These are phyloP conservation scores for Tylopilus sp. DNA, from an alignment of 768 basidiomycete genomes.

Conservation along the genomic window DNA sequence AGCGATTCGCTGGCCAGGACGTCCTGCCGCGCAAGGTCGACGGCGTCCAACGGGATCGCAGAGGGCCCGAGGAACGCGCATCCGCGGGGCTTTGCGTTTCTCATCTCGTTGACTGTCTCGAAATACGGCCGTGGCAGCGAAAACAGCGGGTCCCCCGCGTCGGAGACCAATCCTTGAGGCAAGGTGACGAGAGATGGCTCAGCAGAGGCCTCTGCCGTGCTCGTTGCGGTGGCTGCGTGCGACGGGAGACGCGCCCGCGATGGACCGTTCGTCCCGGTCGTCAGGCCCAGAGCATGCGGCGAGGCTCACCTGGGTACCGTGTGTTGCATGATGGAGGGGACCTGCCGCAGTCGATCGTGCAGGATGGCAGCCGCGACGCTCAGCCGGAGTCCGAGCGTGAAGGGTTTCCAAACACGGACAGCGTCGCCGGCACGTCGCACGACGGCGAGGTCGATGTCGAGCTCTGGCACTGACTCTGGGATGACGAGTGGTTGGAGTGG, in stretches of 20 bases:
- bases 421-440: slow-evolving; percentile 43
- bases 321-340: slow-evolving; percentile 65
- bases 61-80: slow-evolving; percentile 53
- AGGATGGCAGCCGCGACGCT: slow-evolving; percentile 47
- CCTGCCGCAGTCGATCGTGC: slow-evolving; percentile 34
- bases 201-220: slow-evolving; percentile 1
- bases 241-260: slow-evolving; percentile 9
- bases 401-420: slow-evolving; percentile 54
- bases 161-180: slow-evolving; percentile 8
- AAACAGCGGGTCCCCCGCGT: slow-evolving; percentile 7
- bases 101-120: slow-evolving; percentile 37
- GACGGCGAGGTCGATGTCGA: slow-evolving; percentile 59
- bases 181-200: slow-evolving; percentile 16
- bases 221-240: slow-evolving; percentile 4
- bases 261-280: not conserved
- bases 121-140: slow-evolving; percentile 49
- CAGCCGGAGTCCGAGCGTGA: slow-evolving; percentile 53
- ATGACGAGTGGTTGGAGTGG: slow-evolving; percentile 20
- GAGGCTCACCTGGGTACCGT: slow-evolving; percentile 41
- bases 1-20: slow-evolving; percentile 7
- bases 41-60: slow-evolving; percentile 41
- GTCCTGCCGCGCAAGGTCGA: slow-evolving; percentile 33
- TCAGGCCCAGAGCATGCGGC: slow-evolving; percentile 7
- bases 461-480: slow-evolving; percentile 30
- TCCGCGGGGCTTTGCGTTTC: slow-evolving; percentile 27